Evolutionary conservation across 768 basidiomycete species (phyloP).

Genomic region (Dictyophora rubrovolvata): DNA sequence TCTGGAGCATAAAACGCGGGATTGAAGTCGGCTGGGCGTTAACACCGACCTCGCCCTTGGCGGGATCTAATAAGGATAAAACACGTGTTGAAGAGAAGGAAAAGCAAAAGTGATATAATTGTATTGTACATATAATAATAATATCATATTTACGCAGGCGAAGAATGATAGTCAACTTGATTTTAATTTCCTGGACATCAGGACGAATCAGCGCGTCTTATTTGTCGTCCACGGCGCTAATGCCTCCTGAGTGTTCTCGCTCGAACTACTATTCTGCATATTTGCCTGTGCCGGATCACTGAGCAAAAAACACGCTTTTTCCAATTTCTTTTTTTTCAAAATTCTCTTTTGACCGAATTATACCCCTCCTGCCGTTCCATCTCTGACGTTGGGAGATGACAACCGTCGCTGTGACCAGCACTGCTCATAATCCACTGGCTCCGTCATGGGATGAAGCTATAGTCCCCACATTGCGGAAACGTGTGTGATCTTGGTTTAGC

Average conservation of each 20-base stretch:
- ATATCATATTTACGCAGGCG: too few relatives aligned
- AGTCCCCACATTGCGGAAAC: conserved; percentile 70
- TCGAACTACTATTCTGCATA: neutral
- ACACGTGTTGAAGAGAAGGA: neutral
- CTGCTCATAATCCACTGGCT: conserved; percentile 1
- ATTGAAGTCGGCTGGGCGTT: conserved; percentile 76
- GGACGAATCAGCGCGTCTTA: neutral
- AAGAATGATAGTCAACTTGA: neutral
- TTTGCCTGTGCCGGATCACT: neutral
- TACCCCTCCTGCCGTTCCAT: neutral
- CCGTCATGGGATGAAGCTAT: conserved; percentile 77
- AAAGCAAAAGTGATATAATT: neutral
- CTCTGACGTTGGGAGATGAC: neutral
- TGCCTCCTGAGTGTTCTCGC: neutral
- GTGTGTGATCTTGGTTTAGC: conserved; percentile 31
- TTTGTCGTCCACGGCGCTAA: neutral
- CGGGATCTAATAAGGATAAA: neutral
- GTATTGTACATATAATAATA: neutral
- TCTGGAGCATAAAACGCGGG: conserved; percentile 81
- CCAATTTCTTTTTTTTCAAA: neutral
- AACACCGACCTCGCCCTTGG: conserved; percentile 10
- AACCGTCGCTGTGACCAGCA: conserved; percentile 11
- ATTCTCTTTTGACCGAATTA: neutral
- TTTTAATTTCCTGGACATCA: neutral
- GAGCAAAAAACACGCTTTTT: neutral